phyloP scores from a whole-genome alignment of 2,329 filamentous ascomycete genomes.

The Pezizomycotina sp. region DNA sequence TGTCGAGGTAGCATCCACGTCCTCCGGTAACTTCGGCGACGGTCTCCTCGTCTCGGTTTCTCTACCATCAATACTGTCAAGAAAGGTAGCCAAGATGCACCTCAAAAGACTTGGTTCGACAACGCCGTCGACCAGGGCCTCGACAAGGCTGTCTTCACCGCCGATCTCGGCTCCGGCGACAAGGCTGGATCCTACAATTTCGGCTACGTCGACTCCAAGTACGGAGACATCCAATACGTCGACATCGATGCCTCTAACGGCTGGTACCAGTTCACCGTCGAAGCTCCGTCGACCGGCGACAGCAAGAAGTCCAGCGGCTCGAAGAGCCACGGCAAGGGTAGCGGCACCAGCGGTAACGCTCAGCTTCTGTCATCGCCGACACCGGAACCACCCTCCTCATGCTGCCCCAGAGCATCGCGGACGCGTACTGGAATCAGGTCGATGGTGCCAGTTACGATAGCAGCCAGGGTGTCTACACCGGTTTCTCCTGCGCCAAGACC shows the following conservation, averaged over 20 bases:
- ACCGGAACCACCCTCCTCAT: slow-evolving; percentile 54
- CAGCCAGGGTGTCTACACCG: slow-evolving; percentile 37
- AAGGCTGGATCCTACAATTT: slow-evolving; percentile 40
- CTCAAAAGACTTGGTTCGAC: slow-evolving; percentile 59
- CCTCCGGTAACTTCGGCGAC: slow-evolving; percentile 34
- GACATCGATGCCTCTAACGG: slow-evolving; percentile 35
- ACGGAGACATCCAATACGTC: slow-evolving; percentile 39
- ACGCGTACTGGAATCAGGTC: slow-evolving; percentile 44
- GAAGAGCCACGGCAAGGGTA: slow-evolving; percentile 23
- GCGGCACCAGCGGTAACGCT: too few relatives aligned
- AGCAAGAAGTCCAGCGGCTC: slow-evolving; percentile 18
- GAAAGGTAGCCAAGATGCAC: slow-evolving; percentile 45
- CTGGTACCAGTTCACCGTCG: slow-evolving; percentile 42
- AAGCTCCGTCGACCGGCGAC: slow-evolving; percentile 42
- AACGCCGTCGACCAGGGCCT: slow-evolving; percentile 45
- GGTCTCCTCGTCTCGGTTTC: slow-evolving; percentile 37
- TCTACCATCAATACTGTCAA: slow-evolving; percentile 46
- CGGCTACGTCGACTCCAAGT: slow-evolving; percentile 38
- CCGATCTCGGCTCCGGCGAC: slow-evolving; percentile 35
- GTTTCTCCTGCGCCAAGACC: slow-evolving; percentile 38
- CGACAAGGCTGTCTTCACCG: slow-evolving; percentile 51
- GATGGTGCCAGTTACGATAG: slow-evolving; percentile 34
- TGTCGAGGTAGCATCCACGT: slow-evolving; percentile 45
- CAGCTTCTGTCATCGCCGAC: slow-evolving; percentile 30
- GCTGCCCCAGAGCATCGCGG: slow-evolving; percentile 39